Evolutionary conservation across 2,329 filamentous ascomycete species (phyloP).

Genomic region (Trichoderma sp.): DNA sequence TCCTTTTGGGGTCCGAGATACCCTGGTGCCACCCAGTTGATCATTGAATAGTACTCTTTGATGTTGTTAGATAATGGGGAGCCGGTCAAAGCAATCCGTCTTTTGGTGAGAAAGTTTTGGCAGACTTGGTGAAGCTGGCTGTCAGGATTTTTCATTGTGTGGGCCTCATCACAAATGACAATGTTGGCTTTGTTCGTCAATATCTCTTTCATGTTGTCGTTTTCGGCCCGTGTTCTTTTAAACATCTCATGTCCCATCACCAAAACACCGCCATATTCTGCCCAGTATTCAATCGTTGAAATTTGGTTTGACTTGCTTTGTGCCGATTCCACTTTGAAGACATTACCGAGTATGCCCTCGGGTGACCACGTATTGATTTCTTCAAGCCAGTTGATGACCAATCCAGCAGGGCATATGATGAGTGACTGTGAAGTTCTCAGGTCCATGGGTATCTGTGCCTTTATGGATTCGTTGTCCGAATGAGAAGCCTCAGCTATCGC

Average conservation of each 20-base stretch:
- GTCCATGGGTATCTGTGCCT: constrained; percentile 66
- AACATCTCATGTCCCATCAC: constrained; percentile 70
- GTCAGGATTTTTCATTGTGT: constrained; percentile 69
- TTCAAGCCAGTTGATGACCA: constrained; percentile 82
- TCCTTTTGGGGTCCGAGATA: constrained; percentile 70
- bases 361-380: constrained; percentile 74
- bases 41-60: constrained; percentile 81
- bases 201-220: constrained; percentile 40
- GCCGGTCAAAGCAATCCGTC: constrained; percentile 81
- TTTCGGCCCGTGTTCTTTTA: constrained; percentile 26
- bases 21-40: constrained; percentile 80
- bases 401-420: constrained; percentile 71
- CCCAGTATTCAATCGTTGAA: constrained; percentile 59
- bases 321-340: constrained; percentile 56
- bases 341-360: constrained; percentile 52
- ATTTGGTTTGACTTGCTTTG: constrained; percentile 42
- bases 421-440: constrained; percentile 66
- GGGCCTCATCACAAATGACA: constrained; percentile 84
- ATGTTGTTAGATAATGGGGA: constrained; percentile 86
- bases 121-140: constrained; percentile 57
- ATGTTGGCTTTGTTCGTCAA: constrained; percentile 67
- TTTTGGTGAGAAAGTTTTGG: constrained; percentile 63
- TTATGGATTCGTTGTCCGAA: constrained; percentile 59
- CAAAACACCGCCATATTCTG: constrained; percentile 67
- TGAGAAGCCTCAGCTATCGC: constrained; percentile 67